phyloP scores from a whole-genome alignment of 345 rosid species.

The Melaleuca alternifolia region DNA sequence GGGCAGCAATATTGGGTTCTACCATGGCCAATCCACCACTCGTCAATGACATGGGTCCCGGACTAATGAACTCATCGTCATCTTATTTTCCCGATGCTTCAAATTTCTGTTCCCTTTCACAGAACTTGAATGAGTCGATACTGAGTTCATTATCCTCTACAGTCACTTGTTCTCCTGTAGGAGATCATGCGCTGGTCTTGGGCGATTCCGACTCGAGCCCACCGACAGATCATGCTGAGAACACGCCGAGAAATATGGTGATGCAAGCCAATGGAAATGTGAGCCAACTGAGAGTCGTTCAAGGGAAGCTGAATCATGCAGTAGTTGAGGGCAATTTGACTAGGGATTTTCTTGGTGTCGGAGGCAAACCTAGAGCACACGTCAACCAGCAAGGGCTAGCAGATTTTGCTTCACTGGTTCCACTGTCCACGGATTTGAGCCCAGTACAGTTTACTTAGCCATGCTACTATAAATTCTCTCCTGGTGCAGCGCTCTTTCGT shows the following conservation, averaged over 20 bases:
- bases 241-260: neutral
- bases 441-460: neutral
- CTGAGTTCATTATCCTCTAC: neutral
- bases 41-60: neutral
- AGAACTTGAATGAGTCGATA: neutral
- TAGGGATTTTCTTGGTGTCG: slow-evolving; percentile 36
- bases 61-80: neutral
- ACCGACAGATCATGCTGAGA: neutral
- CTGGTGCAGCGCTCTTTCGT: neutral
- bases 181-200: neutral
- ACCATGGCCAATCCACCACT: neutral
- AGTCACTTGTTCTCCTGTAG: neutral
- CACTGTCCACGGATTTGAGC: neutral
- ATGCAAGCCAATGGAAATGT: slow-evolving; percentile 1
- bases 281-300: neutral
- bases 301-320: neutral
- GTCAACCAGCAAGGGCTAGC: slow-evolving; percentile 2
- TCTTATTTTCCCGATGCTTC: neutral
- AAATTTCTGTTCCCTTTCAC: neutral
- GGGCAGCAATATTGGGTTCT: neutral
- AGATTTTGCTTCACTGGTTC: neutral
- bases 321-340: slow-evolving; percentile 3
- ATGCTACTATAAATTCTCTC: neutral
- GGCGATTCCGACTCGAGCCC: neutral
- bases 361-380: slow-evolving; percentile 13